Evolutionary conservation across 805 yeast genomes (phyloP).

Genomic region (Candida gorgasii): DNA sequence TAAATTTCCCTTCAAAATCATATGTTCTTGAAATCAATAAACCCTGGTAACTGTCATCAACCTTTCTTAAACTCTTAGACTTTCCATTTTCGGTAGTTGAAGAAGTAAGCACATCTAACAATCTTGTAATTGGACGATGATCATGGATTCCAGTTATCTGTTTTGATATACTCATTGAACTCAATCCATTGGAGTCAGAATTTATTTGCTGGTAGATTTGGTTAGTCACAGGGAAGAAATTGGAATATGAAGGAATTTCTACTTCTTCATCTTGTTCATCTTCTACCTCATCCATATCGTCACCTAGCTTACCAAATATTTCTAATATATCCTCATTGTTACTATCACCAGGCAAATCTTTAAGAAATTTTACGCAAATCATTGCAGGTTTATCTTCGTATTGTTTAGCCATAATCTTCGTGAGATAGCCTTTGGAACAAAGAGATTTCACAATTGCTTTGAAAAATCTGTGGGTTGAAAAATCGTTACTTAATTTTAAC

Average conservation of each 20-base stretch:
- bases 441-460: slow-evolving; percentile 49
- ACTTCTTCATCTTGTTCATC: slow-evolving; percentile 23
- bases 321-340: slow-evolving; percentile 11
- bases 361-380: slow-evolving; percentile 41
- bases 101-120: slow-evolving; percentile 51
- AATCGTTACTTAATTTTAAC: slow-evolving; percentile 47
- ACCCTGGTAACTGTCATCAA: slow-evolving; percentile 29
- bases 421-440: slow-evolving; percentile 45
- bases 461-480: slow-evolving; percentile 45
- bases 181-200: slow-evolving; percentile 51
- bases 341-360: slow-evolving; percentile 47
- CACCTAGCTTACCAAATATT: slow-evolving; percentile 16
- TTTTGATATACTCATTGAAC: slow-evolving; percentile 56
- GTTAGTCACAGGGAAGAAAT: slow-evolving; percentile 60
- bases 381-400: not conserved
- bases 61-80: slow-evolving; percentile 26
- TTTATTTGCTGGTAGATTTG: slow-evolving; percentile 58
- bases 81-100: slow-evolving; percentile 30
- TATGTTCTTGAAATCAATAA: slow-evolving; percentile 54
- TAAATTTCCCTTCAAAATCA: slow-evolving; percentile 73
- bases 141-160: slow-evolving; percentile 56
- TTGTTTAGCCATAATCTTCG: slow-evolving; percentile 49
- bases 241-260: slow-evolving; percentile 43
- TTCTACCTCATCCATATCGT: slow-evolving; percentile 24
- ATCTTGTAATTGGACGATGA: slow-evolving; percentile 50